Base-by-base conservation (phyloP, 257 asterid species). In the Capsicum baccatum region DNA sequence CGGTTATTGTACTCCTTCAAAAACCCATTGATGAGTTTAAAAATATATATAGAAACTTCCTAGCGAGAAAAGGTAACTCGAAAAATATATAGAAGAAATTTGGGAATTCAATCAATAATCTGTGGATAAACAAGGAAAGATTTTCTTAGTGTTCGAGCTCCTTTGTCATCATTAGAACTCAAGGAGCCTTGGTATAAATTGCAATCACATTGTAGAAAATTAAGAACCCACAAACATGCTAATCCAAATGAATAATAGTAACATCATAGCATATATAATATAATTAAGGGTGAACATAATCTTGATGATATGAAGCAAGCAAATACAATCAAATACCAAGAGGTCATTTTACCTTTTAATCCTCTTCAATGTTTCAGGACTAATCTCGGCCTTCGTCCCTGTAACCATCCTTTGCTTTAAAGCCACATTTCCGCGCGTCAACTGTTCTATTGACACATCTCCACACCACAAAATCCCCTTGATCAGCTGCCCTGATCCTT, bases 381-480 rank as follows among this genome's bases (percentile, higher is more conserved):
- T 95, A 59, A 97, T 81, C 86, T 93, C 93, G 39, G 89, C 70
- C 35, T 89, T 88, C 16, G 81, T 82, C 21, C 96, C 97, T 0
- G 97, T 89, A 71, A 88, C 87, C 91, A 95, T 89, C 91, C 94
- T 93, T 85, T 91, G 86, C 90, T 88, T 94, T 89, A 94, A 83
- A 64, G 92, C 87, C 86, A 94, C 97, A 83, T 96, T 89, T 47
- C 98, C 99, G 90, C 94, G 89, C 84, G 90, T 92, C 90, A 94
- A 85, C 74, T 95, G 87, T 74, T 94, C 99, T 66, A 90, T 80
- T 11, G 98, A 92, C 44, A 96, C 98, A 86, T 96, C 99, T 67
- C 99, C 98, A 83, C 99, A 93, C 99, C 99, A 96, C 83, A 96
- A 82, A 68, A 96, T 93, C 69, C 99, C 99, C 87, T 94, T 92